Evolutionary conservation across 371 early-diverging fungal genomes (phyloP), one percentile per base, ranked within the genome.

Genomic region (Basidiobolus meristosporus): DNA sequence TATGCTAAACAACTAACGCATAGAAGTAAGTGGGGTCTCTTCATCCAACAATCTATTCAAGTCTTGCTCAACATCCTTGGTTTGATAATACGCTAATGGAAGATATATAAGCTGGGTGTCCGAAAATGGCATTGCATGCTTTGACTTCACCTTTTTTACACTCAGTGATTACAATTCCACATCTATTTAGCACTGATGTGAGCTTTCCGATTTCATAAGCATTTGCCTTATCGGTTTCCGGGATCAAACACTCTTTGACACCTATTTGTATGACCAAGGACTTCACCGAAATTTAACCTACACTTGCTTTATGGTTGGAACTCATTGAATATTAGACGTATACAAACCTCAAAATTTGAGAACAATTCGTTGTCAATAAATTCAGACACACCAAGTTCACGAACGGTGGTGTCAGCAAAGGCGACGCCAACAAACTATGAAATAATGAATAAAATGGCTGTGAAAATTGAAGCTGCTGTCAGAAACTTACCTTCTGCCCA

Each of bases 351-450:
- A 36, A 92, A 68, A 51, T 90, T 90, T 3, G 88, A 78, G 47
- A 78, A 90, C 1, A 82, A 62, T 29, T 91, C 90, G 49, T 82
- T 87, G 59, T 96, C 97, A 17, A 82, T 54, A 52, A 93, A 91
- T 54, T 93, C 83, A 35, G 78, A 48, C 2, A 92, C 70, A 3
- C 85, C 87, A 15, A 93, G 54, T 31, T 57, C 63, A 15, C 79
- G 66, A 22, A 70, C 66, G 0, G 84, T 82, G 1, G 88, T 77
- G 43, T 96, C 92, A 4, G 82, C 75, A 53, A 82, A 88, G 1
- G 87, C 72, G 2, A 82, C 82, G 2, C 93, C 92, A 10, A 93
- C 73, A 16, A 67, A 56, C 74, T 85, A 54, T 22, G 23, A 2
- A 30, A 1, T 23, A 28, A 32, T 29, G 46, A 10, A 44, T 17